Evolutionary conservation across 2,329 filamentous ascomycete genomes (phyloP).

Genomic region (Scedosporium dehoogii): DNA sequence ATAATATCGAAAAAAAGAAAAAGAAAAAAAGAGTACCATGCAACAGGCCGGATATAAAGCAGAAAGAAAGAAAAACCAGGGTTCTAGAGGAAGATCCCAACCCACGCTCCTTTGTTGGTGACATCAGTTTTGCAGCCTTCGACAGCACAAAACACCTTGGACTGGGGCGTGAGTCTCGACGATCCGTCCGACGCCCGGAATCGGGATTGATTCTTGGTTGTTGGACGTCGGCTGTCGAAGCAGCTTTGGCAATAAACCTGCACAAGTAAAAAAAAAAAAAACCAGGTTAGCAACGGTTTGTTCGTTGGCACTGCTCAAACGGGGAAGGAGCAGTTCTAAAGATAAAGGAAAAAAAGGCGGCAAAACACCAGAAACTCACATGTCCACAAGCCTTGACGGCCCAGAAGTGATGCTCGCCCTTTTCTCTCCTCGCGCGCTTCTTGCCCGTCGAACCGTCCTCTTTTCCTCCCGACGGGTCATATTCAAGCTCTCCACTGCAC

Average conservation of each 20-base stretch:
- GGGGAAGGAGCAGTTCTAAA: not conserved
- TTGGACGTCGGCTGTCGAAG: conserved; percentile 43
- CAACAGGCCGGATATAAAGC: not conserved
- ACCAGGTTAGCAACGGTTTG: conserved; percentile 3
- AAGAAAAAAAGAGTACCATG: not conserved
- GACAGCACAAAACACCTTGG: conserved; percentile 42
- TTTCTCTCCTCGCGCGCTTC: conserved; percentile 33
- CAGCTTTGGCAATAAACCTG: conserved; percentile 56
- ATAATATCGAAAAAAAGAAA: not conserved
- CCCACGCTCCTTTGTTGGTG: conserved; percentile 44
- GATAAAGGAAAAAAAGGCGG: not conserved
- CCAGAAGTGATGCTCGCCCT: conserved; percentile 79
- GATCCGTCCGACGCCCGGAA: conserved; percentile 9
- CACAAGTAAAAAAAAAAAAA: no score
- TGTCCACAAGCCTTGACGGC: conserved; percentile 85
- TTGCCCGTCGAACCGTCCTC: conserved; percentile 11
- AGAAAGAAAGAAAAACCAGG: conserved; percentile 14
- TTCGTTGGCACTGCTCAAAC: not conserved
- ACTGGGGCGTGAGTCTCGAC: not conserved
- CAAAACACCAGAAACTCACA: conserved; percentile 41
- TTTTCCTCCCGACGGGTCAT: conserved; percentile 39
- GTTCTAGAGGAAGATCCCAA: conserved; percentile 46
- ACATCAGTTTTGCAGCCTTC: conserved; percentile 47
- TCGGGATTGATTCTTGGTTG: conserved; percentile 18
- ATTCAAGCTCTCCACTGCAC: conserved; percentile 75